Percentiles rank a stretch among this genome's conserved stretches.
Evolutionary conservation across 352 stramenopile genomes (phyloP).

Genomic region (Phytophthora pseudosyringae): DNA sequence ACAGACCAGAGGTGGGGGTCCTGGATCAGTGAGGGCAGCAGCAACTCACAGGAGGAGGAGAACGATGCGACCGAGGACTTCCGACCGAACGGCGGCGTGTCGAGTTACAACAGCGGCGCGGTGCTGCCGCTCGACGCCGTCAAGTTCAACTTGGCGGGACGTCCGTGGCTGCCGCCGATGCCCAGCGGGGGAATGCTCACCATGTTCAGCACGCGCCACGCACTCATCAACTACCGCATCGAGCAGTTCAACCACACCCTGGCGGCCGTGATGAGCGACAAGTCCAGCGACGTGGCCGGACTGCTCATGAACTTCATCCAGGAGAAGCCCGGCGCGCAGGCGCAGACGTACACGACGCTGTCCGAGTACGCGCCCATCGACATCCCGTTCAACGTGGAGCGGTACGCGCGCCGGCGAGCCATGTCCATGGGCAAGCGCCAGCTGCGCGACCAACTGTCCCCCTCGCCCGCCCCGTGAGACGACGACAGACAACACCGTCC

Average conservation of each 20-base stretch:
- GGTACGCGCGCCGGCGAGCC: constrained; percentile 60
- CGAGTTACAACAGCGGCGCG: constrained; percentile 51
- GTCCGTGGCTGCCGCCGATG: constrained; percentile 61
- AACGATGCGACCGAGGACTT: constrained; percentile 32
- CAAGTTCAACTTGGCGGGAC: constrained; percentile 55
- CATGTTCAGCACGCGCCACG: constrained; percentile 64
- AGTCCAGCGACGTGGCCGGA: constrained; percentile 58
- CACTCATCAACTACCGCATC: constrained; percentile 70
- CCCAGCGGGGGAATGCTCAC: constrained; percentile 60
- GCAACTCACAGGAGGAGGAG: constrained; percentile 26
- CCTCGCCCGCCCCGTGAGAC: constrained; percentile 25
- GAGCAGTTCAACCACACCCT: constrained; percentile 76
- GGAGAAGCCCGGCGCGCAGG: constrained; percentile 65
- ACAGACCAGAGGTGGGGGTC: constrained; percentile 30
- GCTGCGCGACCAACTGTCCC: constrained; percentile 37
- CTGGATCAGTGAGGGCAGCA: constrained; percentile 38
- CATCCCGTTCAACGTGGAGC: constrained; percentile 72
- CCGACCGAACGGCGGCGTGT: constrained; percentile 21
- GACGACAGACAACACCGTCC: background rate
- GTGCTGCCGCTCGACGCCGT: constrained; percentile 59
- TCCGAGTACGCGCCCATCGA: constrained; percentile 78
- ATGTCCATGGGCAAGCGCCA: constrained; percentile 67
- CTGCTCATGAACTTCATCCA: constrained; percentile 82
- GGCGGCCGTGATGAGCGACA: constrained; percentile 72
- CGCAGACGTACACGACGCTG: constrained; percentile 71